Evolutionary conservation across 441 rosid genomes (phyloP), one percentile per base, ranked within the genome.

Genomic region (Raphanus hybrid): DNA sequence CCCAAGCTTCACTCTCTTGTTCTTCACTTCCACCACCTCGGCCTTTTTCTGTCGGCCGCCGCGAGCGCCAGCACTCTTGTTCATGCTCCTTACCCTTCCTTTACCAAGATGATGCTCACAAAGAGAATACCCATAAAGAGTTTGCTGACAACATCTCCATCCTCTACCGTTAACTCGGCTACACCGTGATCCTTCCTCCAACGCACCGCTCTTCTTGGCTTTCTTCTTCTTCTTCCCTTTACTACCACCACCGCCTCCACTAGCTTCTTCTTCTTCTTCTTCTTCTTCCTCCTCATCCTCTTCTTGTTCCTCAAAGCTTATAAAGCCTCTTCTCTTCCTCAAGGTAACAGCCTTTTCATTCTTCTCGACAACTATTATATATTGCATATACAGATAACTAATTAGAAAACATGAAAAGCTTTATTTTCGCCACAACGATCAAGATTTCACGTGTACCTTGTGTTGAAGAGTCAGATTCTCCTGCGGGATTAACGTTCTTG

Each of bases 91-190:
- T 0, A 92, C 89, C 75, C 96, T 86, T 57, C 97, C 98, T 80
- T 94, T 94, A 8, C 98, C 98, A 39, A 94, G 77, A 76, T 94
- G 98, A 82, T 94, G 98, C 84, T 94, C 98, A 52, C 98, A 94
- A 23, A 94, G 91, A 1, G 98, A 92, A 77, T 92, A 94, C 5
- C 98, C 98, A 43, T 87, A 91, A 29, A 94, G 93, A 8, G 98
- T 94, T 78, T 85, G 97, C 41, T 94, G 98, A 74, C 92, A 92
- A 65, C 98, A 94, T 73, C 98, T 86, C 97, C 97, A 94, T 68
- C 98, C 98, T 78, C 97, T 84, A 41, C 98, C 98, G 43, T 94
- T 94, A 20, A 92, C 97, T 1, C 96, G 91, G 77, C 98, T 94
- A 84, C 98, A 94, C 79, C 97, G 64, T 20, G 98, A 94, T 37